These are phyloP conservation scores for Phytophthora cactorum DNA, from an alignment of 352 stramenopile genomes.

Conservation along the genomic window DNA sequence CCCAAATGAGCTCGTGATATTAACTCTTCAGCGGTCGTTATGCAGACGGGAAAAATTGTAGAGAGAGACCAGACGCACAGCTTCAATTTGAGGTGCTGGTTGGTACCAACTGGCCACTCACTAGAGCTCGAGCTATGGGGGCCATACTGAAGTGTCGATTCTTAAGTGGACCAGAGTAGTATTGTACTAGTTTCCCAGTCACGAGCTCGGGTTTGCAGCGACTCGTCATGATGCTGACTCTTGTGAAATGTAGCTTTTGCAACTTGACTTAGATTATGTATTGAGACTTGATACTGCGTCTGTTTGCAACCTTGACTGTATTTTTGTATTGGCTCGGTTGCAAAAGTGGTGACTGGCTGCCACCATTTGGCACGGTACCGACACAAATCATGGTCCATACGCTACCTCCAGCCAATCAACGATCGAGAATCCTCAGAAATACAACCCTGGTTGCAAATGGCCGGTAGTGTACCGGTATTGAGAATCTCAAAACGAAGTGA, in stretches of 20 bases:
- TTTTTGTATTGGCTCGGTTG: background rate
- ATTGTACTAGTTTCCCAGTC: too few species aligned
- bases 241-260: background rate
- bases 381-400: background rate
- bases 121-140: too few species aligned
- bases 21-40: too few species aligned
- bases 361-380: too few species aligned
- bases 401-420: background rate
- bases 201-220: constrained; percentile 2
- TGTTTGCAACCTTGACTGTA: background rate
- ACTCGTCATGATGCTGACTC: background rate
- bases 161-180: too few species aligned
- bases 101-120: too few species aligned
- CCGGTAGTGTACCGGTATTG: background rate
- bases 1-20: too few species aligned
- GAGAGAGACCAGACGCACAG: too few species aligned
- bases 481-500: background rate
- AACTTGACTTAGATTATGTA: too few species aligned
- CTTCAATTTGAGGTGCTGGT: too few species aligned
- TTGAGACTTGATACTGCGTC: background rate
- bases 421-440: background rate
- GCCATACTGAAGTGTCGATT: too few species aligned
- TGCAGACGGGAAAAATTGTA: too few species aligned
- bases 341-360: background rate
- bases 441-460: background rate